Evolutionary conservation across 306 rosid species (phyloP), one percentile per base, ranked within the genome.

Genomic region (Vigna radiata): DNA sequence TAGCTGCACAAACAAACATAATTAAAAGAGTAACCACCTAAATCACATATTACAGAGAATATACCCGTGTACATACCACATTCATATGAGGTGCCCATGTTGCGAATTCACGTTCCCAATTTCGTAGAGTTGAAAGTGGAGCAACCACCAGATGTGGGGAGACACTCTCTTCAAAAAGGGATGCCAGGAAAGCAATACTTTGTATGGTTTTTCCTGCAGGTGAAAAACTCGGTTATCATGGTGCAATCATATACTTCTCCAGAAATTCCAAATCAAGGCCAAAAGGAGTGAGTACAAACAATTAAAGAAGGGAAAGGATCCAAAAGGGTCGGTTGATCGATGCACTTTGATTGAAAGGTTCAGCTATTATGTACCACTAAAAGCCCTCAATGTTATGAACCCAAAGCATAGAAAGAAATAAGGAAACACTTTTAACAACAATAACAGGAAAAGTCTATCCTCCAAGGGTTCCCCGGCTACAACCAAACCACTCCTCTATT

Each of bases 31-130:
- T 46, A 79, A 61, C 75, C 47, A 69, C 41, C 48, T 16, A 76
- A 79, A 79, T 36, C 7, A 76, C 58, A 86, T 54, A 68, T 48
- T 52, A 72, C 66, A 46, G 27, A 49, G 8, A 70, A 66, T 4
- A 79, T 48, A 23, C n/a, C 33, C 44, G 17, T 66, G 66, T 72
- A 88, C 98, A 76, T 91, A 95, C 99, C 55, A 91, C 96, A 79
- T 95, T 95, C 99, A 95, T 89, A 56, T 95, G 99, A 78, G 99
- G 99, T 56, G 99, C 99, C 99, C 99, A 95, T 56, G 94, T 88
- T 41, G 98, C 97, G 50, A 95, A 95, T 87, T 95, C 99, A 39
- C 99, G 97, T 82, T 95, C 97, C 99, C 99, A 95, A 73, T 95
- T 95, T 78, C 99, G 85, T 84, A 95, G 81, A 2, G 99, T 95